These are phyloP conservation scores for Debaryomyces prosopidis DNA, from an alignment of 805 yeast species.

Conservation along the genomic window DNA sequence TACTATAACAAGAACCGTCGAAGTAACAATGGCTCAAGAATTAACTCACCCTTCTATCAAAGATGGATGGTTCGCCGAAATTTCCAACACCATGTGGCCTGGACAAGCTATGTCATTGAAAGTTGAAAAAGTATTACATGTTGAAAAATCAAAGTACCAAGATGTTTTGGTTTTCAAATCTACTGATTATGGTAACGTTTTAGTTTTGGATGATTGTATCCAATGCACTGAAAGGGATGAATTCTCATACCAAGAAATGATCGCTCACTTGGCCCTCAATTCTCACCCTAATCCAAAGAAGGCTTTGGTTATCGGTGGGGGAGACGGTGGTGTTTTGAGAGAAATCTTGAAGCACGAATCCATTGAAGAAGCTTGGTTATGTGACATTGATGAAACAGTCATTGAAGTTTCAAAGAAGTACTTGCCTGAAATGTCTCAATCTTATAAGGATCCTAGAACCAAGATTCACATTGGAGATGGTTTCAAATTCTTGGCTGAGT, in stretches of 20 bases:
- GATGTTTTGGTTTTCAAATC: constrained; percentile 93
- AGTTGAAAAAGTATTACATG: constrained; percentile 84
- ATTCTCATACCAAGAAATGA: constrained; percentile 98
- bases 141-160: constrained; percentile 85
- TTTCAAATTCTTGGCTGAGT: constrained; percentile 86
- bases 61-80: constrained; percentile 97
- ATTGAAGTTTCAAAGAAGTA: constrained; percentile 82
- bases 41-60: constrained; percentile 57
- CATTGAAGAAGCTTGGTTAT: constrained; percentile 85
- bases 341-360: constrained; percentile 87
- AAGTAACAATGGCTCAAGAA: constrained; percentile 26
- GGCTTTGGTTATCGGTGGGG: constrained; percentile 96
- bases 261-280: constrained; percentile 88
- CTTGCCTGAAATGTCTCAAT: constrained; percentile 83
- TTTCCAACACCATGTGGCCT: constrained; percentile 96
- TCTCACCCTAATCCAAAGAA: constrained; percentile 93
- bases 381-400: constrained; percentile 95
- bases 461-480: constrained; percentile 94
- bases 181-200: constrained; percentile 90
- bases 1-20: background rate
- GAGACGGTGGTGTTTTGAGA: constrained; percentile 97
- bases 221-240: constrained; percentile 98
- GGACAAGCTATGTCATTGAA: constrained; percentile 95
- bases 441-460: constrained; percentile 86
- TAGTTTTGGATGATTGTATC: constrained; percentile 91